A percentile compares a stretch with the other conserved stretches of the same genome.
Evolutionary conservation across 495 filamentous ascomycete genomes (phyloP).

Genomic region (Polyplosphaeria fusca): DNA sequence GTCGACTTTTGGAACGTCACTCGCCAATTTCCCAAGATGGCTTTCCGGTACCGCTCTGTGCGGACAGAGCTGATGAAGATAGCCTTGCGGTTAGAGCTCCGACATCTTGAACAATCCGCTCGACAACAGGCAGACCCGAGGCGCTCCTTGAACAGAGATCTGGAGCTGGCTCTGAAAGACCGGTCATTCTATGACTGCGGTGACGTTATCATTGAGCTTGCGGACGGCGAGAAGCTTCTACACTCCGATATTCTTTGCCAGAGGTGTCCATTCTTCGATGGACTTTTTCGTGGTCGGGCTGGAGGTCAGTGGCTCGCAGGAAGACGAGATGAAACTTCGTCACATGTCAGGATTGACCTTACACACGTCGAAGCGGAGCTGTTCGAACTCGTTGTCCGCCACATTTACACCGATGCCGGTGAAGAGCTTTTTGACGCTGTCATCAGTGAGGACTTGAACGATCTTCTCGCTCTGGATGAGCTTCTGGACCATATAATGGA

Average conservation of each 20-base stretch:
- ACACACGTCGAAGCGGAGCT: slow-evolving; percentile 68
- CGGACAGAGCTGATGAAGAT: slow-evolving; percentile 79
- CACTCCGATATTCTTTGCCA: slow-evolving; percentile 78
- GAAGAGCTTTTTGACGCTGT: slow-evolving; percentile 78
- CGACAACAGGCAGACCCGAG: slow-evolving; percentile 66
- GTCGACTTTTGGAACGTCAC: slow-evolving; percentile 81
- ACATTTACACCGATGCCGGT: slow-evolving; percentile 81
- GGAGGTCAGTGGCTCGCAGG: slow-evolving; percentile 75
- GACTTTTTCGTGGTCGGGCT: slow-evolving; percentile 81
- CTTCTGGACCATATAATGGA: slow-evolving; percentile 89
- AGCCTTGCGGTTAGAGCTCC: slow-evolving; percentile 63
- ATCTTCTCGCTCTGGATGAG: slow-evolving; percentile 75
- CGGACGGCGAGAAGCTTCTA: slow-evolving; percentile 61
- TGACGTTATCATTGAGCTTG: slow-evolving; percentile 73
- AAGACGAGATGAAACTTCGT: slow-evolving; percentile 54
- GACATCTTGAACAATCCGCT: slow-evolving; percentile 67
- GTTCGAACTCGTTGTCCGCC: slow-evolving; percentile 75
- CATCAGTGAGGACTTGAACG: slow-evolving; percentile 66
- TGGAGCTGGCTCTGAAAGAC: slow-evolving; percentile 64
- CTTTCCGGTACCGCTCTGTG: slow-evolving; percentile 69
- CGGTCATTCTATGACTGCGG: slow-evolving; percentile 66
- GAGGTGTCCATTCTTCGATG: slow-evolving; percentile 88
- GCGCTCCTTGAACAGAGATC: slow-evolving; percentile 62
- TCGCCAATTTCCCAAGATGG: slow-evolving; percentile 58
- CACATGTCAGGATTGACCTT: slow-evolving; percentile 68